These are phyloP conservation scores for Catharanthus roseus DNA, from an alignment of 257 asterid species.

Conservation along the genomic window DNA sequence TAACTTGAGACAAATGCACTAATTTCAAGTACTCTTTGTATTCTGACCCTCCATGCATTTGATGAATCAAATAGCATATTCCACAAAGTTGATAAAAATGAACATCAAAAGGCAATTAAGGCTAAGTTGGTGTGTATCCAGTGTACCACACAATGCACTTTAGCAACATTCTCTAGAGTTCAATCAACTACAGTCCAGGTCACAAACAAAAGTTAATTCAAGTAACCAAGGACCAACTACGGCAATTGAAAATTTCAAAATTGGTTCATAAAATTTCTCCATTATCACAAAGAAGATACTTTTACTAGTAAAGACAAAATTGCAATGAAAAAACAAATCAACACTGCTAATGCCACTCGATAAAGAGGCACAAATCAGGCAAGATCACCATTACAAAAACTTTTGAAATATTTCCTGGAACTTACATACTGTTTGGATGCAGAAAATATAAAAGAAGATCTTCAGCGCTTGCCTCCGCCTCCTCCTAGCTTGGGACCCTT, in stretches of 20 bases:
- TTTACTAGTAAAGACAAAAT: neutral
- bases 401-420: neutral
- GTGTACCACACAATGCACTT: too few relatives aligned
- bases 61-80: too few relatives aligned
- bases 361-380: neutral
- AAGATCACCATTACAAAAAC: neutral
- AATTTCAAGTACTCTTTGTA: too few relatives aligned
- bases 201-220: too few relatives aligned
- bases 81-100: too few relatives aligned
- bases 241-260: neutral
- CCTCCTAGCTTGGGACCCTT: constrained; percentile 88
- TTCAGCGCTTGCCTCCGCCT: constrained; percentile 77
- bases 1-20: too few relatives aligned
- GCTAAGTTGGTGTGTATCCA: neutral
- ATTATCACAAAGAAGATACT: neutral
- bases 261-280: neutral
- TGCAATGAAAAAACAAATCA: neutral
- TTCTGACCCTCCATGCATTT: too few relatives aligned
- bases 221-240: neutral
- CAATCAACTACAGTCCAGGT: too few relatives aligned
- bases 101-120: neutral
- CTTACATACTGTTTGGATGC: neutral
- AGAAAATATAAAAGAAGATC: neutral
- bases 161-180: too few relatives aligned
- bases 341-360: neutral